These are phyloP conservation scores for Fagus crenata DNA, from an alignment of 306 rosid species.

Conservation along the genomic window DNA sequence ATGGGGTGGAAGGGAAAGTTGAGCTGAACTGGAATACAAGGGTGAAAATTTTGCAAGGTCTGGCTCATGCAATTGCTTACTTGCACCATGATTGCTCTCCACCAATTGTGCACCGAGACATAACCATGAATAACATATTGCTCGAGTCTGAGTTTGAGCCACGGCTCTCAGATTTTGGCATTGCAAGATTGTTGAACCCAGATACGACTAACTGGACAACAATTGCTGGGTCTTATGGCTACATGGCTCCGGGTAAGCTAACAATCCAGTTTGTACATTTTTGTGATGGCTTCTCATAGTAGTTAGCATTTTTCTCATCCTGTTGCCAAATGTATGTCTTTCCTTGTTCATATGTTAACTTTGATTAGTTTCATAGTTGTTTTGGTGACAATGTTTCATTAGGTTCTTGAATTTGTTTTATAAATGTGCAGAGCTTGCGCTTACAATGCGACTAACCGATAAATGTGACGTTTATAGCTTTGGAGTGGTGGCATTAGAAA, in stretches of 20 bases:
- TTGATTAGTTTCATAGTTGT: background rate
- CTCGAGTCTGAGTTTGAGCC: slow-evolving; percentile 57
- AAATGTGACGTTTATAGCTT: slow-evolving; percentile 70
- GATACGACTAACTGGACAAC: slow-evolving; percentile 56
- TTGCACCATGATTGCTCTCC: slow-evolving; percentile 68
- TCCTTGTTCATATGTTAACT: background rate
- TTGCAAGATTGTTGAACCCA: slow-evolving; percentile 52
- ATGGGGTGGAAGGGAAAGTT: slow-evolving; percentile 40
- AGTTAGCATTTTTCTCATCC: background rate
- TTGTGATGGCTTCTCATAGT: background rate
- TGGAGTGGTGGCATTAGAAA: slow-evolving; percentile 64
- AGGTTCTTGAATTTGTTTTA: background rate
- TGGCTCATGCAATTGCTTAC: slow-evolving; percentile 65
- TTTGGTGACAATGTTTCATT: background rate
- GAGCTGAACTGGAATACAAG: slow-evolving; percentile 55
- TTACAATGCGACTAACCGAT: slow-evolving; percentile 50
- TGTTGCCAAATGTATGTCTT: background rate
- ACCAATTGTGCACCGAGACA: slow-evolving; percentile 63
- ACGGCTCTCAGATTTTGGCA: slow-evolving; percentile 68
- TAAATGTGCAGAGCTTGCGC: slow-evolving; percentile 56
- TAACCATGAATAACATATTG: slow-evolving; percentile 60
- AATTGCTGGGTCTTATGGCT: slow-evolving; percentile 70
- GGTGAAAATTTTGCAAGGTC: slow-evolving; percentile 51
- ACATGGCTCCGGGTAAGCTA: slow-evolving; percentile 78
- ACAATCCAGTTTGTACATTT: background rate